These are phyloP conservation scores for Olyra latifolia DNA, from an alignment of 176 grass and related monocot genomes.

Conservation along the genomic window DNA sequence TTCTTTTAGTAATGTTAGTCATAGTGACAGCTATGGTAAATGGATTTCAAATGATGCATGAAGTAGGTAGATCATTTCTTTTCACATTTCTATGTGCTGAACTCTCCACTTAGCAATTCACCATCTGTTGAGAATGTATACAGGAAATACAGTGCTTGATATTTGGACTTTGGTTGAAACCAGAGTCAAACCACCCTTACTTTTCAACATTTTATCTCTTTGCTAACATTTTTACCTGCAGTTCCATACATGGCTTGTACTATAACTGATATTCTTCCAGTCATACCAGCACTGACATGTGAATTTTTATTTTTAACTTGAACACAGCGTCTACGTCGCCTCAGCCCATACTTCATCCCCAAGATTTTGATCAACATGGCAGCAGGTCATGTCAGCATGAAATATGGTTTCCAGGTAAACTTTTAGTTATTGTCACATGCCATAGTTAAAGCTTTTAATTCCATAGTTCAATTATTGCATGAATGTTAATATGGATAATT, in stretches of 20 bases:
- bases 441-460: not conserved
- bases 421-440: conserved; percentile 7
- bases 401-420: conserved; percentile 87
- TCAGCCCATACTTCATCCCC: conserved; percentile 87
- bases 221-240: not conserved
- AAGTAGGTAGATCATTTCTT: conserved; percentile 1
- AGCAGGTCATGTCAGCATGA: conserved; percentile 93
- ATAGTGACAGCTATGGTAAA: not conserved
- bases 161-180: not conserved
- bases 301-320: conserved; percentile 22
- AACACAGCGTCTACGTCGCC: conserved; percentile 68
- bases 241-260: not conserved
- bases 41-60: not conserved
- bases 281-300: conserved; percentile 7
- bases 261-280: not conserved
- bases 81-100: not conserved
- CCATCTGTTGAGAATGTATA: not conserved
- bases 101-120: not conserved
- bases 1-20: conserved; percentile 4
- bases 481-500: conserved; percentile 17
- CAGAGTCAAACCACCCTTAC: not conserved
- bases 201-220: not conserved
- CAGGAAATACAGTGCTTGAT: not conserved
- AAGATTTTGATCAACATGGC: conserved; percentile 99
- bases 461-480: not conserved